Base-by-base conservation (phyloP, 75 land plant genomes). In the Pinus tabuliformis region DNA sequence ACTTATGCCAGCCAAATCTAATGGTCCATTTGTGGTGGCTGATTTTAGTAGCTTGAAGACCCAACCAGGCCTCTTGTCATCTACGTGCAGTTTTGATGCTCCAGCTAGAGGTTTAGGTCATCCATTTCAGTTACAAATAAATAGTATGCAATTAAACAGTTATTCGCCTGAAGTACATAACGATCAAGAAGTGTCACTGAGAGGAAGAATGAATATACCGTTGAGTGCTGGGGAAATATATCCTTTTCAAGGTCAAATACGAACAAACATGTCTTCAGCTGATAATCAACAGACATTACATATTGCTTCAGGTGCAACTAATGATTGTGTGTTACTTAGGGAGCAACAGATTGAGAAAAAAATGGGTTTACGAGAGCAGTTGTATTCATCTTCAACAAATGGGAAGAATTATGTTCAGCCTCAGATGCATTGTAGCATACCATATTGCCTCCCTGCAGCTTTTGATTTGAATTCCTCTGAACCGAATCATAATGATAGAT, bases 71-170 rank as follows among this genome's bases (percentile, higher is more conserved):
- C 39, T 64, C 39, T 24, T 64, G 20, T 17, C 68, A 16, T 64
- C 68, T 64, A 2, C 3, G 5, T 30, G 68, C 68, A 64, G 68
- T 64, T 33, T 37, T 64, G 68, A 64, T 64, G 8, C 68, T 64
- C 16, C 68, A 33, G 68, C 68, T 33, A 64, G 17, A 8, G 17
- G 30, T 15, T 64, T 16, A 3, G 37, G 20, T 5, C 20, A 33
- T 17, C 36, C 68, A 64, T 64, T 18, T 64, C 68, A 33, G 17
- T 64, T 33, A 24, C 68, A 64, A 24, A 64, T 64, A 30, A 64
- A 33, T 64, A 64, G 7, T 64, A 4, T 64, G 39, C 68, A 64
- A 33, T 64, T 64, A 64, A 64, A 37, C 30, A 33, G 68, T 39
- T 16, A 33, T 33, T 16, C 68, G 15, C 39, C 68, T 64, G 18